Evolutionary conservation across 176 grass and related monocot species (phyloP).

Genomic region (Eragrostis nindensis): DNA sequence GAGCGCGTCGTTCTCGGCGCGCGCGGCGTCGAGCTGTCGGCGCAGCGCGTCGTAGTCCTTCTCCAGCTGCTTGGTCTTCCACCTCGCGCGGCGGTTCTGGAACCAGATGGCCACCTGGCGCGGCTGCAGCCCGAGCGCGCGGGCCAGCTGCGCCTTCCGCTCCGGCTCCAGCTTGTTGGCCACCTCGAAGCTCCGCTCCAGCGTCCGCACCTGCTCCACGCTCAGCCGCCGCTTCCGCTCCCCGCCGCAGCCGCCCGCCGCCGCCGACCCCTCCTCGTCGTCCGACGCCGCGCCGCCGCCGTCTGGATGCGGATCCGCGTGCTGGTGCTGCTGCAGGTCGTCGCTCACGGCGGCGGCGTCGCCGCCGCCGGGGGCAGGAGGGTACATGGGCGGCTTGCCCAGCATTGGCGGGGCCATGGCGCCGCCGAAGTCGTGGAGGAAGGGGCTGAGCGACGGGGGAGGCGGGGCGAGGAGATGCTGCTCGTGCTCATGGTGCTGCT

Average conservation of each 20-base stretch:
- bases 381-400: constrained; percentile 23
- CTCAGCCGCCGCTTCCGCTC: constrained; percentile 67
- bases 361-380: too few species aligned
- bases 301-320: not conserved
- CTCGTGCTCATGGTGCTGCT: not conserved
- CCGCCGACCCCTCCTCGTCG: constrained; percentile 29
- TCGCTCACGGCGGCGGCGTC: not conserved
- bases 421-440: constrained; percentile 45
- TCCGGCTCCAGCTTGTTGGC: constrained; percentile 78
- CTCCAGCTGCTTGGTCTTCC: constrained; percentile 77
- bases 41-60: constrained; percentile 56
- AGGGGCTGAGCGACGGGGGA: constrained; percentile 31
- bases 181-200: constrained; percentile 64
- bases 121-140: constrained; percentile 58
- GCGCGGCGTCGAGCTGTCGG: constrained; percentile 47
- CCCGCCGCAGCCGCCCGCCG: not conserved
- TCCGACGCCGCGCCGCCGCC: not conserved
- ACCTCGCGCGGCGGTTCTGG: constrained; percentile 69
- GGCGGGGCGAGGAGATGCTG: constrained; percentile 32
- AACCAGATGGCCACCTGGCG: constrained; percentile 77
- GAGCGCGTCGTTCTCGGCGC: constrained; percentile 54
- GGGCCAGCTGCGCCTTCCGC: constrained; percentile 57
- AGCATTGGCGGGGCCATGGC: constrained; percentile 32
- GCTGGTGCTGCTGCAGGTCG: not conserved
- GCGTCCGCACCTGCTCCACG: constrained; percentile 63